Evolutionary conservation across 768 basidiomycete species (phyloP).

Genomic region (Kwoniella europaea): DNA sequence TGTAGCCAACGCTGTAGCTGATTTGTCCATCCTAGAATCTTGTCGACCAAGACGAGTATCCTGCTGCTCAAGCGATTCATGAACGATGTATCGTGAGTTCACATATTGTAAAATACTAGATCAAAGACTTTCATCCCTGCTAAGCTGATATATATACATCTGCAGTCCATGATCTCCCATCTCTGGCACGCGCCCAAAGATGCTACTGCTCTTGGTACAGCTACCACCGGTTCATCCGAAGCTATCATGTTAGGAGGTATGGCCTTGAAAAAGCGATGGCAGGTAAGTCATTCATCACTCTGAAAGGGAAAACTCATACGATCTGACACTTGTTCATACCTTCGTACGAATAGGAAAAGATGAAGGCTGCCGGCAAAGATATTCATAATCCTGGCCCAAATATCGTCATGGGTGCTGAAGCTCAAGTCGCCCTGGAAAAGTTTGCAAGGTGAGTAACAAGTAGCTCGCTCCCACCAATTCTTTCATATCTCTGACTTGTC

Average conservation of each 20-base stretch:
- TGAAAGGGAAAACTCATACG: background rate
- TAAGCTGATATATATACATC: background rate
- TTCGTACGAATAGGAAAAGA: constrained; percentile 58
- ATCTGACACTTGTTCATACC: no score
- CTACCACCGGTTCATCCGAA: constrained; percentile 73
- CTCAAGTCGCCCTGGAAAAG: constrained; percentile 73
- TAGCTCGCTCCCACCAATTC: background rate
- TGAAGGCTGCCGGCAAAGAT: constrained; percentile 70
- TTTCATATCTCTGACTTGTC: background rate
- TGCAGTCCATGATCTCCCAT: constrained; percentile 66
- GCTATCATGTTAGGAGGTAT: constrained; percentile 75
- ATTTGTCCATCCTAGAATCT: constrained; percentile 60
- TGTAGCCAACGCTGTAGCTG: no score
- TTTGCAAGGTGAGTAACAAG: constrained; percentile 62
- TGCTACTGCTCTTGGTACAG: constrained; percentile 67
- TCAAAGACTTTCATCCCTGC: background rate
- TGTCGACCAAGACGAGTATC: constrained; percentile 74
- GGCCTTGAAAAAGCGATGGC: constrained; percentile 75
- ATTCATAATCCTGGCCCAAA: constrained; percentile 70
- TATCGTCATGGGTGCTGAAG: constrained; percentile 64
- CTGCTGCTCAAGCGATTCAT: constrained; percentile 57
- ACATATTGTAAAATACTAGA: background rate
- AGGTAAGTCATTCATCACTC: constrained; percentile 53
- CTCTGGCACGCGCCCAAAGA: constrained; percentile 70
- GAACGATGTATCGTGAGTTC: constrained; percentile 53